Base-by-base conservation (phyloP, 225 moss, liverwort and hornwort genomes). In the Polytrichum commune region DNA sequence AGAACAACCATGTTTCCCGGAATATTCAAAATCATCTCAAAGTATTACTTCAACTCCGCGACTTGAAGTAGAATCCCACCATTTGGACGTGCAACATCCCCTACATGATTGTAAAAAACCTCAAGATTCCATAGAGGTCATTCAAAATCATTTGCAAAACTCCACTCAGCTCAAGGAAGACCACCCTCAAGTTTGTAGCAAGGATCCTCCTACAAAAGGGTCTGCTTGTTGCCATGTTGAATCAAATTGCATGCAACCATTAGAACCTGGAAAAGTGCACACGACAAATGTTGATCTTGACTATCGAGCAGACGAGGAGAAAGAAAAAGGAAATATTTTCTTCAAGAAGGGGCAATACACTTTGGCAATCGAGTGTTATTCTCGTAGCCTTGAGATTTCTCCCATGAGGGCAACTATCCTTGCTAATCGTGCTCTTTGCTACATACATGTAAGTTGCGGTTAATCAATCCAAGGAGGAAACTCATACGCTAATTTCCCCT, bases 401-500 rank as follows among this genome's bases (percentile, higher is more conserved):
- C 65, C 85, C 28, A 58, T 7, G 18, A 73, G 64, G 28, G 85
- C 79, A 56, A 6, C 8, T 7, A 77, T 86, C 60, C 72, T 82
- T 69, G 76, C 85, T 18, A 86, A 86, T 56, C 74, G 82, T 65
- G 79, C 85, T 27, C 79, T 82, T 65, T 82, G 85, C 35, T 79
- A 72, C 1, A 79, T 82, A 66, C 10, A 82, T 30, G 85, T 85
- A 19, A 69, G 53, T 27, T 25, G 18, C 1, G 46, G 5, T 10
- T 13, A 3, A 13, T 46, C 46, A 32, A 29, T 32, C 32, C 32
- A 32, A 32, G 7, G 32, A 32, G 32, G 32, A 32, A 1, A 32
- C 7, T 5, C 29, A 7, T 7, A 32, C 13, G 3, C 1, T 13
- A 46, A 1, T 46, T 13, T 13, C 46, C 46, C 4, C 46, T 46